Base-by-base conservation (phyloP, 2,329 filamentous ascomycete genomes). In the Verticillium tricorpus region DNA sequence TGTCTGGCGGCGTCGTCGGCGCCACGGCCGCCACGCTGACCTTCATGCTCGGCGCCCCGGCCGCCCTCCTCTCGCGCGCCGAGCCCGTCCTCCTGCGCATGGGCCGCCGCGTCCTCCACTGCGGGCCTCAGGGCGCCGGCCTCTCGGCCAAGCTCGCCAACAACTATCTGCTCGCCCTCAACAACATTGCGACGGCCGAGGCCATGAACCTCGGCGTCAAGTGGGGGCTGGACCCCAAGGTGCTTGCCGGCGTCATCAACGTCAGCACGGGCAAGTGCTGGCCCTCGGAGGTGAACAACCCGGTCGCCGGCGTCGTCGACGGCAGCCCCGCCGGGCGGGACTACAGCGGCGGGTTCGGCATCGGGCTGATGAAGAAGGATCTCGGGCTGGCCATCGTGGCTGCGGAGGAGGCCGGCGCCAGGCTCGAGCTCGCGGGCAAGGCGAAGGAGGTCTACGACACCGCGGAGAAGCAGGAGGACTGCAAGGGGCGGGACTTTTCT, bases 231-330 rank as follows among this genome's bases (percentile, higher is more conserved):
- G 85, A 88, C 63, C 79, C 85, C 2, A 78, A 80, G 69, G 88
- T 87, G 8, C 82, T 99, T 2, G 90, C 92, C 0, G 87, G 89
- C 59, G 87, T 99, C 75, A 92, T 99, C 79, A 98, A 97, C 73
- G 90, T 90, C 3, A 95, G 92, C 68, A 97, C 94, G 0, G 95
- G 95, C n/a, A 86, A 84, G 67, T 98, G 93, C 82, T 99, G 95
- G 95, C 93, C 94, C 1, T 95, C 89, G 69, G 93, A 97, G 77
- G 81, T 96, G 65, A 99, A 99, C 77, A 98, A 98, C 72, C 95
- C 95, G 0, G 93, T 98, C 3, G 88, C 88, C 12, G 93, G 93
- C 15, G 93, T 97, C 0, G 83, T 94, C 25, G 87, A 89, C 64
- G 85, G 83, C 0, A 85, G 92, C 2, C 93, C 94, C 0, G 90